These are phyloP conservation scores for Penicillium goetzii DNA, from an alignment of 495 filamentous ascomycete species.

Conservation along the genomic window DNA sequence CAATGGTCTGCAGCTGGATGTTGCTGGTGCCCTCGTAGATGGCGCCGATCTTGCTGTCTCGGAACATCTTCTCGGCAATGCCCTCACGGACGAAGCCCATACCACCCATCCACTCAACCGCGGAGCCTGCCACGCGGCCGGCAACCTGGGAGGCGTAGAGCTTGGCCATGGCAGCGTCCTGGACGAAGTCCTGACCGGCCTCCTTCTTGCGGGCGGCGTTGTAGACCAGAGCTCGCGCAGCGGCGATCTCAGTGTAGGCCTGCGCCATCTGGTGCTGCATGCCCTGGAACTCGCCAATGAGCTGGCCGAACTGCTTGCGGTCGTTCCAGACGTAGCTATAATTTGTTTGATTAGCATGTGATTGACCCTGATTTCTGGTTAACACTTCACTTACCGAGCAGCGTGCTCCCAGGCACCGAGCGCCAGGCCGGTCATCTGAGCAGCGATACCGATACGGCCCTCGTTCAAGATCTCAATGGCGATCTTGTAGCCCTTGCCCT, in stretches of 20 bases:
- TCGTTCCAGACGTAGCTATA: conserved; percentile 90
- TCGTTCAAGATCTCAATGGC: conserved; percentile 97
- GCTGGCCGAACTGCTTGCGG: conserved; percentile 92
- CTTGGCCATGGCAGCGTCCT: conserved; percentile 98
- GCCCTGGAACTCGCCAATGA: conserved; percentile 94
- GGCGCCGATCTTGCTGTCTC: conserved; percentile 97
- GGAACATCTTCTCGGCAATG: conserved; percentile 96
- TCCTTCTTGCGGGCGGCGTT: conserved; percentile 99
- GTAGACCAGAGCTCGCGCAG: conserved; percentile 89
- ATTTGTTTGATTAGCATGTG: conserved; percentile 10
- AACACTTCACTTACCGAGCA: conserved; percentile 58
- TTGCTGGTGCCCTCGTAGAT: conserved; percentile 97
- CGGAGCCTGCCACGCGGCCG: conserved; percentile 79
- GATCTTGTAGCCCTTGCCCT: conserved; percentile 96
- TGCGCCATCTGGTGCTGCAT: conserved; percentile 99
- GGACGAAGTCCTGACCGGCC: conserved; percentile 90
- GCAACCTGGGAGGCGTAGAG: conserved; percentile 93
- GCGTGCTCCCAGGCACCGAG: conserved; percentile 97
- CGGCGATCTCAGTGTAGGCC: conserved; percentile 89
- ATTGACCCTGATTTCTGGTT: not conserved
- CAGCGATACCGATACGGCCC: conserved; percentile 95
- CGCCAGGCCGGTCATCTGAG: conserved; percentile 97
- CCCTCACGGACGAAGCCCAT: conserved; percentile 97
- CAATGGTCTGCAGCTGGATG: conserved; percentile 89
- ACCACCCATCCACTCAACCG: conserved; percentile 98